These are phyloP conservation scores for Fagus sylvatica DNA, from an alignment of 306 rosid genomes.

Conservation along the genomic window DNA sequence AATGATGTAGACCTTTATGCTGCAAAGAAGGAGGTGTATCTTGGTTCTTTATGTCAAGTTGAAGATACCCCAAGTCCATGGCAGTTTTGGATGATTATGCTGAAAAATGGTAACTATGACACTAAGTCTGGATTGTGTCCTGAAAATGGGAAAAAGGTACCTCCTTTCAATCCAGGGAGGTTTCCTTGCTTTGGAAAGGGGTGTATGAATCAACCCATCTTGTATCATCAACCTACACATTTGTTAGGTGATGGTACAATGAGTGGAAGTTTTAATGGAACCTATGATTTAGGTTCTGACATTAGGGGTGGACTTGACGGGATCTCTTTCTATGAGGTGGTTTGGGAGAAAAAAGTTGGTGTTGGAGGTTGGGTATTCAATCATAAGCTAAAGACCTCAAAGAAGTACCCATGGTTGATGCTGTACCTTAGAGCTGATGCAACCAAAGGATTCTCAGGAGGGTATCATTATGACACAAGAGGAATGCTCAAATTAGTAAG, in stretches of 20 bases:
- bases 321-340: constrained; percentile 61
- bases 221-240: constrained; percentile 52
- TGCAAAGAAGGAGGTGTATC: constrained; percentile 57
- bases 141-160: constrained; percentile 49
- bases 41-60: constrained; percentile 62
- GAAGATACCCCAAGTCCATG: constrained; percentile 55
- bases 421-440: constrained; percentile 87
- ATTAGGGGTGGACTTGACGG: constrained; percentile 30
- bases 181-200: constrained; percentile 78
- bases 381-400: constrained; percentile 71
- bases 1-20: constrained; percentile 65
- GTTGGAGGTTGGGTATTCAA: constrained; percentile 74
- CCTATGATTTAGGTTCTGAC: constrained; percentile 56
- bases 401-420: constrained; percentile 86
- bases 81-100: constrained; percentile 92
- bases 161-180: constrained; percentile 52
- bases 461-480: constrained; percentile 82
- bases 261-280: constrained; percentile 66
- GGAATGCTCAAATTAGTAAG: constrained; percentile 82
- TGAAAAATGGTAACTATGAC: constrained; percentile 73
- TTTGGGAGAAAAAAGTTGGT: constrained; percentile 74
- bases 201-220: constrained; percentile 79
- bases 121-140: constrained; percentile 62
- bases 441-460: constrained; percentile 77
- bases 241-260: constrained; percentile 31